Percentiles rank a stretch among this genome's conserved stretches.
These are phyloP conservation scores for Astragalus membranaceus DNA, from an alignment of 306 rosid species.

Conservation along the genomic window DNA sequence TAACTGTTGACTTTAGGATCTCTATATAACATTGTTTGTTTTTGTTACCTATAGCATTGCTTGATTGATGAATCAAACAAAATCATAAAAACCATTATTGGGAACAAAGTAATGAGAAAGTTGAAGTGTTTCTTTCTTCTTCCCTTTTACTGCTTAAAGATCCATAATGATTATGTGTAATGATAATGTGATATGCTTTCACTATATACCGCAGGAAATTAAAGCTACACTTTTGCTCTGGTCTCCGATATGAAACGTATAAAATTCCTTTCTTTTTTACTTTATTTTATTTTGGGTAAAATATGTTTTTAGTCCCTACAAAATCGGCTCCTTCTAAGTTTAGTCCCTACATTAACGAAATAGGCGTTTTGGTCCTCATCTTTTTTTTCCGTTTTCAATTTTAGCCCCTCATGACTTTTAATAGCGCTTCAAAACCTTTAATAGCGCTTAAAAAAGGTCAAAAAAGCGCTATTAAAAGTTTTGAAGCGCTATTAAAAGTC, in stretches of 20 bases:
- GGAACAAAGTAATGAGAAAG: neutral
- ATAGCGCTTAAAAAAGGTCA: too few relatives aligned
- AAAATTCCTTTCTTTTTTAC: neutral
- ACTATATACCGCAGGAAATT: neutral
- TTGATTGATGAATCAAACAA: neutral
- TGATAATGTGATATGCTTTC: constrained; percentile 7
- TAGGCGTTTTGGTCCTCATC: too few relatives aligned
- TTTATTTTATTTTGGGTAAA: too few relatives aligned
- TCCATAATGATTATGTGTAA: neutral
- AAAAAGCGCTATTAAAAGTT: too few relatives aligned
- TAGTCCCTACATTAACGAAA: too few relatives aligned
- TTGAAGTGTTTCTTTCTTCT: neutral
- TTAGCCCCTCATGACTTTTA: too few relatives aligned
- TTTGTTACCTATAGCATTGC: neutral
- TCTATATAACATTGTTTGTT: neutral
- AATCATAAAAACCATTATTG: neutral
- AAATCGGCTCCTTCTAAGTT: too few relatives aligned
- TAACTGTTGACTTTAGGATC: neutral
- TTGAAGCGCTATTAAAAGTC: too few relatives aligned
- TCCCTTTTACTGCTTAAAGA: neutral
- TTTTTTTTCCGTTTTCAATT: too few relatives aligned
- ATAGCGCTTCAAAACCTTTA: too few relatives aligned
- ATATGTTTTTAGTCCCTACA: too few relatives aligned
- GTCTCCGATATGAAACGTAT: constrained; percentile 10
- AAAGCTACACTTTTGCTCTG: constrained; percentile 3